Evolutionary conservation across 73 alveolate species (phyloP).

Genomic region (Halteria grandinella): DNA sequence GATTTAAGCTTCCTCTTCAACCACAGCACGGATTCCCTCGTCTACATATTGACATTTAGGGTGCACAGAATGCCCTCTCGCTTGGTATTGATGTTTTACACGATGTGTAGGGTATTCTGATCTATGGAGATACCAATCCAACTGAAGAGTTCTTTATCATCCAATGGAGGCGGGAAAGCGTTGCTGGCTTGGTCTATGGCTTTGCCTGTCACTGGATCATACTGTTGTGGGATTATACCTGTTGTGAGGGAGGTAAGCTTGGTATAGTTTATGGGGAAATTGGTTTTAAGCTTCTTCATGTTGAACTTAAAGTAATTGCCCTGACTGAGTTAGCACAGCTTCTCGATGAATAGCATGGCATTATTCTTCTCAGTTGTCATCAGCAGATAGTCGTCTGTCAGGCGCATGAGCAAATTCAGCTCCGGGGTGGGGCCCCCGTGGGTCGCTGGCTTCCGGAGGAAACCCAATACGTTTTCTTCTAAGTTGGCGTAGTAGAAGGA

Average conservation of each 20-base stretch:
- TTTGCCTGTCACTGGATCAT: no score
- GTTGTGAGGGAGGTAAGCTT: constrained; percentile 53
- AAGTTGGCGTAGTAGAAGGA: constrained; percentile 68
- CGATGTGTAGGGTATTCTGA: constrained; percentile 46
- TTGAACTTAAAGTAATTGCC: constrained; percentile 59
- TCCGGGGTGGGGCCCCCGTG: constrained; percentile 31
- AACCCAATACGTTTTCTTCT: constrained; percentile 57
- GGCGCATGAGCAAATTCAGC: constrained; percentile 66
- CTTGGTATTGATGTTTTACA: constrained; percentile 49
- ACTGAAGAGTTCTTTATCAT: constrained; percentile 38
- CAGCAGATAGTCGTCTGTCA: constrained; percentile 70
- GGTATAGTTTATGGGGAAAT: constrained; percentile 49
- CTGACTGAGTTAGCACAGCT: constrained; percentile 46
- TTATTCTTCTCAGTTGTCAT: constrained; percentile 69
- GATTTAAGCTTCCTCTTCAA: constrained; percentile 68
- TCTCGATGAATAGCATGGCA: constrained; percentile 63
- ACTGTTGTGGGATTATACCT: no score
- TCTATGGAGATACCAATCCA: constrained; percentile 77
- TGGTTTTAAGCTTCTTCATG: constrained; percentile 71
- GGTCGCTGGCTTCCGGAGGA: constrained; percentile 45
- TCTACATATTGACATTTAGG: constrained; percentile 65
- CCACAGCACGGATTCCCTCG: constrained; percentile 60
- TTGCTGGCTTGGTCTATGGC: no score
- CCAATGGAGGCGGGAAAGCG: no score
- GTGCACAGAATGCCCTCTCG: constrained; percentile 62